Evolutionary conservation across 176 grass and related monocot genomes (phyloP).

Genomic region (Zea luxurians): DNA sequence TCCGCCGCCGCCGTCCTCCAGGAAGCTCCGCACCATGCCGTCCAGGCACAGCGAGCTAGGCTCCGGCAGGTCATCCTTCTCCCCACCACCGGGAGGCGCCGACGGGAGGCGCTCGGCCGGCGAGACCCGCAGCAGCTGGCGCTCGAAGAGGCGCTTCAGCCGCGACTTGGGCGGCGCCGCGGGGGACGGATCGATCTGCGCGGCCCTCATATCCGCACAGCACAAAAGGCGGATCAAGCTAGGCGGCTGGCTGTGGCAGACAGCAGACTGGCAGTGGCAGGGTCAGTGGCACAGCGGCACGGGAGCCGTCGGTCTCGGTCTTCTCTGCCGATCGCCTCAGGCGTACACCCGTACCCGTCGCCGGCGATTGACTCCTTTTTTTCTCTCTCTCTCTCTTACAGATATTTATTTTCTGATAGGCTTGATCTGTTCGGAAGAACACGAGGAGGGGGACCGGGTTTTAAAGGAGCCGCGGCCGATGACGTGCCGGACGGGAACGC

Average conservation of each 20-base stretch:
- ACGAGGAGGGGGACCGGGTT: conserved; percentile 30
- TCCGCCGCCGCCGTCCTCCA: conserved; percentile 61
- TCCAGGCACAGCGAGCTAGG: conserved; percentile 84
- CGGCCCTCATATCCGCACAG: conserved; percentile 53
- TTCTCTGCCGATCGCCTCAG: background rate
- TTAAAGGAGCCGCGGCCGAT: conserved; percentile 36
- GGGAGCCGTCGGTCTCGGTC: conserved; percentile 7
- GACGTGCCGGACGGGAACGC: conserved; percentile 29
- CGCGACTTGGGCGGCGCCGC: conserved; percentile 57
- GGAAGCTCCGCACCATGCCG: conserved; percentile 88
- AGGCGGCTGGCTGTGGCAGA: no score
- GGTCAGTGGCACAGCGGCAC: background rate
- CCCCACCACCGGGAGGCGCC: conserved; percentile 26
- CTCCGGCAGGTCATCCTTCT: conserved; percentile 52
- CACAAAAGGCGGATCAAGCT: background rate
- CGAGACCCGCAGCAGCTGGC: conserved; percentile 70
- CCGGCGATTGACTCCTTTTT: background rate
- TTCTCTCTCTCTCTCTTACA: background rate
- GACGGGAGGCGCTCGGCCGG: conserved; percentile 62
- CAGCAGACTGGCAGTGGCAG: background rate
- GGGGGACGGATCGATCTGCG: conserved; percentile 61
- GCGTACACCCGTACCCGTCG: conserved; percentile 18
- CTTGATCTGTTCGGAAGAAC: background rate
- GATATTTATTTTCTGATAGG: conserved; percentile 15
- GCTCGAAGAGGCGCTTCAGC: conserved; percentile 87